Evolutionary conservation across 768 basidiomycete species (phyloP), one percentile per base, ranked within the genome.

Genomic region (Gymnopilus dilepis): DNA sequence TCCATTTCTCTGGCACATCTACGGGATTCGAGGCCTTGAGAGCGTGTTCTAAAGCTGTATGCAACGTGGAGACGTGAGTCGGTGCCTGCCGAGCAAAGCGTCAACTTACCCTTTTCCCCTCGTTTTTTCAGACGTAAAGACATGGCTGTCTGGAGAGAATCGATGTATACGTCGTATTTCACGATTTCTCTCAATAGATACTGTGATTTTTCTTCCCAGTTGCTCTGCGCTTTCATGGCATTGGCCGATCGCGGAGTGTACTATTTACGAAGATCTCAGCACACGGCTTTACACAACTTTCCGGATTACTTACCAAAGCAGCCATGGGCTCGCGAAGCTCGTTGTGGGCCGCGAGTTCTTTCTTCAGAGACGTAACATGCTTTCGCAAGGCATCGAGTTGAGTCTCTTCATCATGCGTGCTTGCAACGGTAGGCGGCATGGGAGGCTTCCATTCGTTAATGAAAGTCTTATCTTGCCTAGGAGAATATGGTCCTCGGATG

Each of bases 401-500:
- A 1, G 86, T 77, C 76, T 99, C 97, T 72, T 99, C 97, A 67
- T 96, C 94, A 45, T 98, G 89, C 26, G 81, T 80, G 71, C 95
- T 97, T 4, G 92, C 78, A 37, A 95, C 87, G 7, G 88, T 84
- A 15, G 97, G 92, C 0, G 92, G 88, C 70, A 91, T 79, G 0
- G 97, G 96, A 6, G 93, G 82, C 70, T 95, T 96, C 97, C 97
- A 99, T 53, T 99, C 97, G 68, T 89, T 92, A 72, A 99, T 85
- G 72, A 82, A 84, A 7, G 85, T 85, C 68, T 89, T 82, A 65
- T 98, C 95, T 17, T 80, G 75, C 82, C 88, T 90, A 0, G 91
- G 89, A n/a, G 91, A 90, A 70, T 84, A 82, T 6, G 83, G 77
- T 21, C 81, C 83, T 7, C 92, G 83, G 58, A 91, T 78, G 11